phyloP scores from a whole-genome alignment of 805 yeast genomes.

The Kazachstania kunashirensis region DNA sequence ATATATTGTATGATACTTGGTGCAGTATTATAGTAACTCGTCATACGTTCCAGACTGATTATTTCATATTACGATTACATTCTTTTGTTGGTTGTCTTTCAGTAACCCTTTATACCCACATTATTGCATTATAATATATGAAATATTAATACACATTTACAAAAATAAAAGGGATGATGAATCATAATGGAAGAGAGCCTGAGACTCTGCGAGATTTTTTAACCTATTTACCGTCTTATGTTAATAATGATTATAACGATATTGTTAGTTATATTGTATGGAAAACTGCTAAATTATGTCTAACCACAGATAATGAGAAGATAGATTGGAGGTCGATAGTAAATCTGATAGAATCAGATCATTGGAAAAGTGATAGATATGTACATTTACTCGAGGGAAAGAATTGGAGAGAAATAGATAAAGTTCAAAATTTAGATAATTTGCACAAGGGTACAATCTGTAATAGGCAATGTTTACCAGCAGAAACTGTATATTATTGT shows the following conservation, averaged over 20 bases:
- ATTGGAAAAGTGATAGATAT: slow-evolving; percentile 17
- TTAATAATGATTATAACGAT: slow-evolving; percentile 20
- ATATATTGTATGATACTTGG: too few species aligned
- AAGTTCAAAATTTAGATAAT: slow-evolving; percentile 4
- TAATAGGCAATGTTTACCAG: slow-evolving; percentile 19
- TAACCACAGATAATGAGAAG: slow-evolving; percentile 8
- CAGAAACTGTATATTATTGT: slow-evolving; percentile 26
- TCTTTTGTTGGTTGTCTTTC: too few species aligned
- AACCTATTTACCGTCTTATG: slow-evolving; percentile 19
- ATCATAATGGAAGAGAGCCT: slow-evolving; percentile 5
- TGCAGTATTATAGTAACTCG: too few species aligned
- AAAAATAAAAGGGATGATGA: too few species aligned
- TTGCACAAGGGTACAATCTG: slow-evolving; percentile 22
- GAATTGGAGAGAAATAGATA: slow-evolving; percentile 12
- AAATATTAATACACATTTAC: too few species aligned
- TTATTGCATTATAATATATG: too few species aligned
- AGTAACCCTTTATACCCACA: too few species aligned
- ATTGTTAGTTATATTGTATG: slow-evolving; percentile 21
- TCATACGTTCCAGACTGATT: too few species aligned
- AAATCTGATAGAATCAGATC: slow-evolving; percentile 12
- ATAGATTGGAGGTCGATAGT: slow-evolving; percentile 20
- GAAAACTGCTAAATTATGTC: slow-evolving; percentile 17
- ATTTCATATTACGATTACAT: too few species aligned
- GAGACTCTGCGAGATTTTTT: slow-evolving; percentile 19
- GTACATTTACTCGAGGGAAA: slow-evolving; percentile 7